Conservation (phyloP, 495 filamentous ascomycete genomes). For the Aspergillus incahuasiensis region DNA sequence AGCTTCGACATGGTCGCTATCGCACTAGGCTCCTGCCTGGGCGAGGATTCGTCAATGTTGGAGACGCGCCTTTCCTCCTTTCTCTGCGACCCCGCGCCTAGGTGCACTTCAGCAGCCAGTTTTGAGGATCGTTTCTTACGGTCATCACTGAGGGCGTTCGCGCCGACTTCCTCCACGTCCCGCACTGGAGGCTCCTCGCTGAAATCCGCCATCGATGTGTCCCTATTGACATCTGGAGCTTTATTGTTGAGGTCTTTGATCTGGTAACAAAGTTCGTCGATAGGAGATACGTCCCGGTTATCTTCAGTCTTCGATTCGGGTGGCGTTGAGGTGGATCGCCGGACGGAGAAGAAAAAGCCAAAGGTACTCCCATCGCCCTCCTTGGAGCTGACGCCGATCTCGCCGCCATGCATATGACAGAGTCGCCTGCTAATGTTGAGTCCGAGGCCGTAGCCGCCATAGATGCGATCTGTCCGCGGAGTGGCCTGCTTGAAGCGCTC, state of each 20-base stretch:
- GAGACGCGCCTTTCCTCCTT: not conserved
- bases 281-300: slow-evolving; percentile 17
- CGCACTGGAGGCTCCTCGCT: slow-evolving; percentile 4
- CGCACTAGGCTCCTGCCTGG: not conserved
- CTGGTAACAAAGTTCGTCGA: slow-evolving; percentile 19
- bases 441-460: slow-evolving; percentile 78
- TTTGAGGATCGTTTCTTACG: slow-evolving; percentile 1
- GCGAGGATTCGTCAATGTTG: not conserved
- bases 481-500: slow-evolving; percentile 76
- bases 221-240: slow-evolving; percentile 2
- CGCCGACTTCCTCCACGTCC: not conserved
- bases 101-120: slow-evolving; percentile 1
- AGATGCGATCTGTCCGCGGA: slow-evolving; percentile 72
- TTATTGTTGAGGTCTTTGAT: slow-evolving; percentile 21
- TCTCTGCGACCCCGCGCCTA: not conserved
- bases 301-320: slow-evolving; percentile 18
- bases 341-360: slow-evolving; percentile 72
- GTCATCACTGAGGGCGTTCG: slow-evolving; percentile 1
- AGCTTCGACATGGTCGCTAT: not conserved
- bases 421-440: slow-evolving; percentile 77
- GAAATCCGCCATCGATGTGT: slow-evolving; percentile 11
- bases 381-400: slow-evolving; percentile 72
- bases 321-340: slow-evolving; percentile 23
- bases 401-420: slow-evolving; percentile 76
- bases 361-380: slow-evolving; percentile 75